These are phyloP conservation scores for Thecaphora thlaspeos DNA, from an alignment of 1,284 basidiomycete genomes.

Conservation along the genomic window DNA sequence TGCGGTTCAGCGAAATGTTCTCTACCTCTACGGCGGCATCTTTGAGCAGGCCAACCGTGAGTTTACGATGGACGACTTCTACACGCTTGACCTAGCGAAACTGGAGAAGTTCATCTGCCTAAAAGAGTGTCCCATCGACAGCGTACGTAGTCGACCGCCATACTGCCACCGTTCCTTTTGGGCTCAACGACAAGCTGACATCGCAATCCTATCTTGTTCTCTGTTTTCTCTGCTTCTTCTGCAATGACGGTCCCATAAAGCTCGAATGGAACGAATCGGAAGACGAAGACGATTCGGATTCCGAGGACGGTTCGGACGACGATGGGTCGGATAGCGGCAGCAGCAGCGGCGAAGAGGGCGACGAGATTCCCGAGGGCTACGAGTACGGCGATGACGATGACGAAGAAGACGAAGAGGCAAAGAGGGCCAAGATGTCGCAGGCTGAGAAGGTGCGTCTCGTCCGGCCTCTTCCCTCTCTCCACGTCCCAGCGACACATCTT, in stretches of 20 bases:
- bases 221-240: no score
- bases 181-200: no score
- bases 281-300: constrained; percentile 35
- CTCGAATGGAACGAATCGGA: constrained; percentile 55
- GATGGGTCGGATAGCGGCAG: constrained; percentile 25
- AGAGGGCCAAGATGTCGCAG: constrained; percentile 19
- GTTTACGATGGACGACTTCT: constrained; percentile 56
- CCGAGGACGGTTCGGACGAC: constrained; percentile 13
- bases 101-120: constrained; percentile 53
- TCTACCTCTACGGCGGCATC: constrained; percentile 55
- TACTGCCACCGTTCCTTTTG: no score
- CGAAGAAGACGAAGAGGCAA: constrained; percentile 21
- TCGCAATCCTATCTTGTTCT: no score
- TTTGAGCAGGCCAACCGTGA: constrained; percentile 53
- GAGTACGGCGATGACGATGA: constrained; percentile 34
- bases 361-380: constrained; percentile 41
- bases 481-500: no score
- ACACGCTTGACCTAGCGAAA: constrained; percentile 55
- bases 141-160: no score
- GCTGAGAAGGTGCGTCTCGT: constrained; percentile 14
- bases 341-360: constrained; percentile 36
- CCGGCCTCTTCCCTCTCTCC: no score
- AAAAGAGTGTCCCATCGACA: constrained; percentile 53
- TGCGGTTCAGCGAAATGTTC: constrained; percentile 76
- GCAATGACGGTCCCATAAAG: no score